Conservation (phyloP, 257 asterid genomes). For the Nicotiana obtusifolia region DNA sequence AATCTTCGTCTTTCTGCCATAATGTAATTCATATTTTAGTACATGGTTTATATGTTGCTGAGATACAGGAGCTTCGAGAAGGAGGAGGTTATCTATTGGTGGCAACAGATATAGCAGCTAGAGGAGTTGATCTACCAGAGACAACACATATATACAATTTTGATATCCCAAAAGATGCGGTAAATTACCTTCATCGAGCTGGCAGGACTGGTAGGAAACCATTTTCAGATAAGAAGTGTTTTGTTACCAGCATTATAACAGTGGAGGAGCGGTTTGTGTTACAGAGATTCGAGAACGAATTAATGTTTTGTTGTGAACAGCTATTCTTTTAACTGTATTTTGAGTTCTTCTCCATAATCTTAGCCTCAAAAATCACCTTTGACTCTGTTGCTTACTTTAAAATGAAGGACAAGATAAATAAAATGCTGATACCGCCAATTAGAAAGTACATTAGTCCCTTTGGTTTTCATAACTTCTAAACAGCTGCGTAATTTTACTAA, state of each 20-base stretch:
- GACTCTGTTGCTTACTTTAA: background rate
- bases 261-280: constrained; percentile 78
- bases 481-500: background rate
- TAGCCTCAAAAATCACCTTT: background rate
- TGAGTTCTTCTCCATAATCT: constrained; percentile 6
- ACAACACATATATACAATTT: constrained; percentile 93
- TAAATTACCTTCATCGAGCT: constrained; percentile 88
- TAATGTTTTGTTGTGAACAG: constrained; percentile 71
- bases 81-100: constrained; percentile 67
- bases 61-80: constrained; percentile 57
- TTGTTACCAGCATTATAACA: constrained; percentile 69
- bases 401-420: background rate
- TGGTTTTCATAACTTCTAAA: background rate
- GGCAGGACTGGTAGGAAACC: constrained; percentile 98
- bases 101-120: constrained; percentile 89
- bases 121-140: constrained; percentile 87
- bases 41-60: constrained; percentile 6
- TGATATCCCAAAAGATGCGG: constrained; percentile 86
- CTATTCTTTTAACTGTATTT: constrained; percentile 27
- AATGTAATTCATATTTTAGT: constrained; percentile 6
- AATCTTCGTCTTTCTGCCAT: background rate
- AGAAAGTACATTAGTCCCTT: background rate
- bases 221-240: constrained; percentile 71
- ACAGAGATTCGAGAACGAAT: constrained; percentile 80
- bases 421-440: background rate